Conservation (phyloP, 192 early-diverging fungal species). For the Obelidium mucronatum region DNA sequence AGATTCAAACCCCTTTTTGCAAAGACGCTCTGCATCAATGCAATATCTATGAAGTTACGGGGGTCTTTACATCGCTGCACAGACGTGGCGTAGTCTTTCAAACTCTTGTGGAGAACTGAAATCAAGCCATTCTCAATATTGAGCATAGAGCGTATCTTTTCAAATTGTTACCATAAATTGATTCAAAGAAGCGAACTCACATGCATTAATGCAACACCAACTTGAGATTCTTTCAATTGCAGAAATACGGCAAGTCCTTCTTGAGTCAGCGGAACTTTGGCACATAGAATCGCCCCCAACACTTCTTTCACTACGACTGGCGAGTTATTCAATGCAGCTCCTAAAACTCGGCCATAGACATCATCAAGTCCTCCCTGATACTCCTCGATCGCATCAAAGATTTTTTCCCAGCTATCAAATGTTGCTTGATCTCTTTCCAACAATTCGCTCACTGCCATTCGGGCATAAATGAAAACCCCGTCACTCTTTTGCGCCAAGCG, state of each 20-base stretch:
- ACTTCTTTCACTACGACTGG: not conserved
- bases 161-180: too few species aligned
- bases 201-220: not conserved
- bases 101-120: too few species aligned
- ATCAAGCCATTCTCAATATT: too few species aligned
- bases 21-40: too few species aligned
- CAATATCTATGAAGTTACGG: too few species aligned
- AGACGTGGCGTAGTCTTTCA: too few species aligned
- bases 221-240: not conserved
- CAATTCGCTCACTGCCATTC: not conserved
- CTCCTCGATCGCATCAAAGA: not conserved
- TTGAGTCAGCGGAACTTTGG: not conserved
- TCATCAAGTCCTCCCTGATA: not conserved
- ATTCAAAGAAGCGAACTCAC: not conserved
- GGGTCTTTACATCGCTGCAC: too few species aligned
- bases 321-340: not conserved
- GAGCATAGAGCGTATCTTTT: too few species aligned
- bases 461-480: not conserved
- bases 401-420: not conserved
- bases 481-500: too few species aligned
- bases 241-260: not conserved
- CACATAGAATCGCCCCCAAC: not conserved
- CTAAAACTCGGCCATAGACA: not conserved
- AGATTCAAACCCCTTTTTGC: too few species aligned
- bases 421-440: not conserved